Base-by-base conservation (phyloP, 805 yeast species). In the Candida ulmi region DNA sequence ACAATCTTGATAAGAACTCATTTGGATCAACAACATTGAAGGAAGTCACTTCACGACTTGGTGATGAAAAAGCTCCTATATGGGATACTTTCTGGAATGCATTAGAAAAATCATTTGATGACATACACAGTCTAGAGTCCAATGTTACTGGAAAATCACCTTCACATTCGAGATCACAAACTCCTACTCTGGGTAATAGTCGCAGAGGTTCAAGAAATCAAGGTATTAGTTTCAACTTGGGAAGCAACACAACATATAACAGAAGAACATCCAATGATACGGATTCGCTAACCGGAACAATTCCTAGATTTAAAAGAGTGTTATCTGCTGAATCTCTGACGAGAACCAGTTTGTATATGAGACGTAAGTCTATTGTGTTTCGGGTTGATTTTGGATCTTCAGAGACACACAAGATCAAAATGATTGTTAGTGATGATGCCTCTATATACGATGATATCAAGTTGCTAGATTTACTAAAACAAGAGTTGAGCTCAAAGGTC, bases 41-140 rank as follows among this genome's bases (percentile, higher is more conserved):
- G 17, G 57, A 52, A 27, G 53, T 55, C 3, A 47, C 47, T 2
- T 47, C 45, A 11, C 44, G 56, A 33, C 39, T 53, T 1, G 46
- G 47, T 3, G 59, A 54, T 28, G 55, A 37, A 15, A 41, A 38
- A 38, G 46, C 46, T 18, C 61, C 51, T 8, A 39, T 50, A 8
- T 62, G 57, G 67, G 63, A 48, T 37, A 52, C 43, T 37, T 57
- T 52, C 42, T 63, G 62, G 68, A 59, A 37, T 37, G 50, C 56
- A 3, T 44, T 60, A 44, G 62, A 58, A 28, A 52, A 48, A 36
- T 55, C 61, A 4, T 51, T 46, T 16, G 58, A 51, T 29, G 60
- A 57, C 28, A 48, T 55, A 28, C 54, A 54, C 17, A 40, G 30
- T 30, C 42, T 57, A 39, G 54, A 52, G 37, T 43, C 50, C 24